phyloP scores from a whole-genome alignment of 2,329 filamentous ascomycete species.

The Clonostachys chloroleuca region DNA sequence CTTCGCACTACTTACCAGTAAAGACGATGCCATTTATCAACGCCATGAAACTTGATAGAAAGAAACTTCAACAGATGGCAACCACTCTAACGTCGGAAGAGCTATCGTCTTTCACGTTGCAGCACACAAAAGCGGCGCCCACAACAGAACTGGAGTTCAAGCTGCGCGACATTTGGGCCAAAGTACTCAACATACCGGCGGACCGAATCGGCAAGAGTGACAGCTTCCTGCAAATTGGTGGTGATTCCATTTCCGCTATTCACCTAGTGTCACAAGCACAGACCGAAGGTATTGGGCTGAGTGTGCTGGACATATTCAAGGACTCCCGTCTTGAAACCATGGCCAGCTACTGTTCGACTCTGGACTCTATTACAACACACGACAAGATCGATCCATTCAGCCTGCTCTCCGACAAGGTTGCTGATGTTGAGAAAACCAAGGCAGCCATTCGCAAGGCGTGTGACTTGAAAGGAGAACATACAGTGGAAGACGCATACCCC shows the following conservation, averaged over 20 bases:
- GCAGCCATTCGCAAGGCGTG: not conserved
- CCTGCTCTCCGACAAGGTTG: not conserved
- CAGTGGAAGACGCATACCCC: conserved; percentile 25
- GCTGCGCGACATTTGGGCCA: conserved; percentile 15
- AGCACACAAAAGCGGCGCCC: not conserved
- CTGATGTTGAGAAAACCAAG: not conserved
- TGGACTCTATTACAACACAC: not conserved
- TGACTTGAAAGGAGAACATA: not conserved
- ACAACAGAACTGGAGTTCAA: conserved; percentile 5
- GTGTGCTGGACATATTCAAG: conserved; percentile 29
- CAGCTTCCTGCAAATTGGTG: conserved; percentile 18
- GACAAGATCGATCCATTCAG: not conserved
- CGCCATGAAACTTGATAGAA: conserved; percentile 9
- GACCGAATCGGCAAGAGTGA: conserved; percentile 17
- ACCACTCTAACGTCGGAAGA: too few species aligned
- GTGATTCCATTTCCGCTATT: conserved; percentile 22
- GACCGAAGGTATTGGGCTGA: conserved; percentile 19
- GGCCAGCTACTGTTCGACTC: not conserved
- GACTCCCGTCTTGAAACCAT: not conserved
- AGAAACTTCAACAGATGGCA: not conserved
- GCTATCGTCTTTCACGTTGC: too few species aligned
- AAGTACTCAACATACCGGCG: conserved; percentile 10
- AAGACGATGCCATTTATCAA: conserved; percentile 9
- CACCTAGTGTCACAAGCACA: conserved; percentile 3
- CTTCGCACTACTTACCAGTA: conserved; percentile 5